Percentiles rank a stretch among this genome's conserved stretches.
phyloP scores from a whole-genome alignment of 2,329 filamentous ascomycete species.

The Grosmannia huntii region DNA sequence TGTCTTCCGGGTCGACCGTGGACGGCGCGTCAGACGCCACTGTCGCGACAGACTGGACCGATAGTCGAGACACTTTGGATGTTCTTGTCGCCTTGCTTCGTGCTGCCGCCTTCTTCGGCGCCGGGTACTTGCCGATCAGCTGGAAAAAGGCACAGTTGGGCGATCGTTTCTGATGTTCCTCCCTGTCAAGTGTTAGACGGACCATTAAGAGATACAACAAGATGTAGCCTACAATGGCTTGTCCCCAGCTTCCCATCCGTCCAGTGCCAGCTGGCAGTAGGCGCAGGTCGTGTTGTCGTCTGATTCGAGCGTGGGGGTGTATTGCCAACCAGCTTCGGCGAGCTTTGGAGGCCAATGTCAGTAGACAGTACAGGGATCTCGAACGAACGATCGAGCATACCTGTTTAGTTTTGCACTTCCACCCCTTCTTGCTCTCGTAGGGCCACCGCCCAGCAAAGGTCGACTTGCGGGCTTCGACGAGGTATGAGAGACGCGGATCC shows the following conservation, averaged over 20 bases:
- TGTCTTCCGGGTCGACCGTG: conserved; percentile 41
- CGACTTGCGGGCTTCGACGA: conserved; percentile 64
- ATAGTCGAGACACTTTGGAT: conserved; percentile 59
- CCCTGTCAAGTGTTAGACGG: conserved; percentile 31
- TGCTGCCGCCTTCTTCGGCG: conserved; percentile 40
- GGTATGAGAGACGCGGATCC: conserved; percentile 58
- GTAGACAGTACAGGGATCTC: neutral
- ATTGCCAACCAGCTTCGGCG: conserved; percentile 87
- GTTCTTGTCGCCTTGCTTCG: conserved; percentile 40
- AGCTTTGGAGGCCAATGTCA: conserved; percentile 38
- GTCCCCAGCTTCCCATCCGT: conserved; percentile 90
- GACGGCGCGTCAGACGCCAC: conserved; percentile 36
- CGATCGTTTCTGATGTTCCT: conserved; percentile 74
- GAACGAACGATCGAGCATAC: conserved; percentile 27
- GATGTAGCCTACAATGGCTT: conserved; percentile 57
- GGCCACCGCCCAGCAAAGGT: conserved; percentile 85
- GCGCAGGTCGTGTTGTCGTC: conserved; percentile 85
- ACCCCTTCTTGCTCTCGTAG: conserved; percentile 75
- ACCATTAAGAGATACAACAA: neutral
- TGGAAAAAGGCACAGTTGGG: conserved; percentile 74
- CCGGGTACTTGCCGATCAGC: conserved; percentile 44
- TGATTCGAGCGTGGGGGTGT: conserved; percentile 69
- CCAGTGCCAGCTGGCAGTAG: conserved; percentile 80
- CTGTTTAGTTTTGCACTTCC: conserved; percentile 83
- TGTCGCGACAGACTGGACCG: conserved; percentile 43